Evolutionary conservation across 805 yeast species (phyloP).

Genomic region (Metschnikowia shivogae): DNA sequence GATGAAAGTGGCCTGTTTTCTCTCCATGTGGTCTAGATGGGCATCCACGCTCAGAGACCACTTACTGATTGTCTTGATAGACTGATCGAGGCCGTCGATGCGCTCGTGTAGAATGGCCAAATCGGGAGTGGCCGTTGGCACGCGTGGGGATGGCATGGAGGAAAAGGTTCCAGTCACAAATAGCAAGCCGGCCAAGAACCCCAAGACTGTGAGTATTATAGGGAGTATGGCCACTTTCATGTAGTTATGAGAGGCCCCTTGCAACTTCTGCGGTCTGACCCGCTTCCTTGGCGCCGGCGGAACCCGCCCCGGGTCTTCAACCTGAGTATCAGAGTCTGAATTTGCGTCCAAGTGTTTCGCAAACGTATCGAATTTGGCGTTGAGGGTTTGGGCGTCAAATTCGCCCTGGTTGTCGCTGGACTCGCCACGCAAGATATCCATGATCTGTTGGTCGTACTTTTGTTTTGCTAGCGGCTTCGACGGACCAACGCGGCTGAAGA

Average conservation of each 20-base stretch:
- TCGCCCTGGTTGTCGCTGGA: conserved; percentile 5
- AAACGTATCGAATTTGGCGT: conserved; percentile 17
- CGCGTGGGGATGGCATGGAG: background rate
- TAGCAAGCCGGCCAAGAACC: conserved; percentile 4
- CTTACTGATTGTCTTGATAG: conserved; percentile 14
- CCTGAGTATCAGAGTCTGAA: conserved; percentile 10
- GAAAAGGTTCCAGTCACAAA: background rate
- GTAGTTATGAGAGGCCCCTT: background rate
- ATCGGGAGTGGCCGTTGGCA: background rate
- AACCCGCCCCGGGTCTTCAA: conserved; percentile 6
- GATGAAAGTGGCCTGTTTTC: conserved; percentile 16
- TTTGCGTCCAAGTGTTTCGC: conserved; percentile 10
- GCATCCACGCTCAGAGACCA: conserved; percentile 16
- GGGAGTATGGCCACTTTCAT: background rate
- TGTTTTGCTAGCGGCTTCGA: conserved; percentile 29
- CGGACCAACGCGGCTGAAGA: conserved; percentile 35
- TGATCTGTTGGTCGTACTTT: conserved; percentile 11
- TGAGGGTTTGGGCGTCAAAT: conserved; percentile 10
- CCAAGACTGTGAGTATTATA: background rate
- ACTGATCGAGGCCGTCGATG: conserved; percentile 10
- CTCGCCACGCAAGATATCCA: conserved; percentile 7
- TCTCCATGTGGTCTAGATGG: conserved; percentile 19
- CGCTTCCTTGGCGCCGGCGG: background rate
- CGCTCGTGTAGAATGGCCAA: conserved; percentile 8
- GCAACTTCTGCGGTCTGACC: background rate